These are phyloP conservation scores for Lonicera japonica DNA, from an alignment of 129 eudicot genomes.

Conservation along the genomic window DNA sequence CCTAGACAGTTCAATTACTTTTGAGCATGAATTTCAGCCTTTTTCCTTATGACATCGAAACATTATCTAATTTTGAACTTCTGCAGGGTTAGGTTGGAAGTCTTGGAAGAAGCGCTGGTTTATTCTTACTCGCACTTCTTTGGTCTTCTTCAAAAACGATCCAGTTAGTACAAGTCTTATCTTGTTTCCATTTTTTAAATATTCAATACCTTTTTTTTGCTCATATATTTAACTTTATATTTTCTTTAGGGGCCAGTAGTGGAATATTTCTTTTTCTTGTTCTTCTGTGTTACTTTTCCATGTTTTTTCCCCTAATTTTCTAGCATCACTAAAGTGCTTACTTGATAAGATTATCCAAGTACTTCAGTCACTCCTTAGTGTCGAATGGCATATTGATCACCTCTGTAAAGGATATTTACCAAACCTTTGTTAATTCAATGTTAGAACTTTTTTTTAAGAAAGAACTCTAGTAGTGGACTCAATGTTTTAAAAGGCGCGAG, in stretches of 20 bases:
- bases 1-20: neutral
- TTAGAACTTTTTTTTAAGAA: no score
- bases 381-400: no score
- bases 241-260: no score
- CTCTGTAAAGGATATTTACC: no score
- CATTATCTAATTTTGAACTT: neutral
- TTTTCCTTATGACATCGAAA: neutral
- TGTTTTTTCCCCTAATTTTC: neutral
- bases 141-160: slow-evolving; percentile 94
- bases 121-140: slow-evolving; percentile 92
- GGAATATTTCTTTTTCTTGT: neutral
- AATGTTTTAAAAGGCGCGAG: no score
- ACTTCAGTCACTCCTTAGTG: no score
- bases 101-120: slow-evolving; percentile 99
- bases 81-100: slow-evolving; percentile 95
- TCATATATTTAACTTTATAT: no score
- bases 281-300: neutral
- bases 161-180: slow-evolving; percentile 55
- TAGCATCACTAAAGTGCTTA: no score
- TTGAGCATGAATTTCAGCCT: neutral
- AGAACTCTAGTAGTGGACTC: no score
- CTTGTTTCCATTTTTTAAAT: slow-evolving; percentile 5
- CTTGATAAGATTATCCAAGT: no score
- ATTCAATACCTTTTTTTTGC: neutral
- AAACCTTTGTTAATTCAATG: no score